Conservation (phyloP, 2,329 filamentous ascomycete species). For the Parastagonospora avenae region DNA sequence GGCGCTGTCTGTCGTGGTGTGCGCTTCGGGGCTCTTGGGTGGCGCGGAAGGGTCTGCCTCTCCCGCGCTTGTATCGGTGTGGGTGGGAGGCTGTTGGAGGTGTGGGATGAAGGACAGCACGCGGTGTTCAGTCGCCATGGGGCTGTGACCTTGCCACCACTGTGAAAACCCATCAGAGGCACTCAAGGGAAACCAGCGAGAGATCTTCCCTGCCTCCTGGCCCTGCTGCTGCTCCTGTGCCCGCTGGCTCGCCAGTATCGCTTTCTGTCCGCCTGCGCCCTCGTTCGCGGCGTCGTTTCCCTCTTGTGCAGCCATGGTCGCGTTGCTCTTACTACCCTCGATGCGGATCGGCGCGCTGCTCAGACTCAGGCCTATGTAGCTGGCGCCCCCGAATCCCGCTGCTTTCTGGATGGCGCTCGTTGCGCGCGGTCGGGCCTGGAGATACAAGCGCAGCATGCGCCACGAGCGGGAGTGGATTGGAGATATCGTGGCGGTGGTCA, state of each 20-base stretch:
- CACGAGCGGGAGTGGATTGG: conserved; percentile 30
- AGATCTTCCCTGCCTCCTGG: conserved; percentile 37
- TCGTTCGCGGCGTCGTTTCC: conserved; percentile 7
- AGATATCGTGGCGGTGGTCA: conserved; percentile 42
- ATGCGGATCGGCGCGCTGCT: conserved; percentile 33
- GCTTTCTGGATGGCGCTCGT: conserved; percentile 30
- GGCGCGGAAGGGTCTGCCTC: conserved; percentile 50
- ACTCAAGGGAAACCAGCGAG: conserved; percentile 76
- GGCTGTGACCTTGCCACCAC: conserved; percentile 85
- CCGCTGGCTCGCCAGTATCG: conserved; percentile 56
- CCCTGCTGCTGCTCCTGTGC: conserved; percentile 47
- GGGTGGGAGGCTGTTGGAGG: conserved; percentile 72
- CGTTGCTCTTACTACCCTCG: conserved; percentile 23
- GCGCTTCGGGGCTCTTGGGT: conserved; percentile 46
- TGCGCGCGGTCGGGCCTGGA: conserved; percentile 25
- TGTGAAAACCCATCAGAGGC: conserved; percentile 80
- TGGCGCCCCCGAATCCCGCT: conserved; percentile 38
- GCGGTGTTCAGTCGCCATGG: conserved; percentile 82
- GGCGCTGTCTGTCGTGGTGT: conserved; percentile 51
- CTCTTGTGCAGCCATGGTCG: conserved; percentile 37
- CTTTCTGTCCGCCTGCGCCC: conserved; percentile 48
- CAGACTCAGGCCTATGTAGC: conserved; percentile 35
- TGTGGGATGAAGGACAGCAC: conserved; percentile 87
- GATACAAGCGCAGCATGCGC: conserved; percentile 40
- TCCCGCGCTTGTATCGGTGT: conserved; percentile 65